Base-by-base conservation (phyloP, 257 asterid species). In the Ocimum tenuiflorum region DNA sequence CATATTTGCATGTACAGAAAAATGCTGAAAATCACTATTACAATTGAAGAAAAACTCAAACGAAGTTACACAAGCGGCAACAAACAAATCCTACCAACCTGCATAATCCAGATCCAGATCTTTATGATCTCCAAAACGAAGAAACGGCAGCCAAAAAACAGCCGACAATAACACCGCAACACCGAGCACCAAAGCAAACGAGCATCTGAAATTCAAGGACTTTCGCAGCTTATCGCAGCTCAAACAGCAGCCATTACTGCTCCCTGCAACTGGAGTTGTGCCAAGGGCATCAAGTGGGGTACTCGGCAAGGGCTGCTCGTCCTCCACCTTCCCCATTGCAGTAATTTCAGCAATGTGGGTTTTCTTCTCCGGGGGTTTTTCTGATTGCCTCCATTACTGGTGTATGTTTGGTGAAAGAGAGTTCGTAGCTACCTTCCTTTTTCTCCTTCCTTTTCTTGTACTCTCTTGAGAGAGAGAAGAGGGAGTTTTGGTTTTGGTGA, bases 301-400 rank as follows among this genome's bases (percentile, higher is more conserved):
- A 81, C 91, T 77, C 3, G 84, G 80, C 66, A 80, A 50, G 70
- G 64, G 41, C 42, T 80, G 79, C 42, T 70, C 95, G 27, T 78
- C 87, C 71, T 85, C 95, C 64, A 60, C 73, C 84, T 88, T 88
- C 22, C 96, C 96, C 96, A 88, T 88, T 74, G 82, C 77, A 53
- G 67, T 8, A 68, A 75, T 31, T 65, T 72, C 76, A 69, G 54
- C 80, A 88, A 86, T 88, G 94, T 65, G 83, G 87, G 82, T 50
- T 75, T 71, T 55, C 59, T 59, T 52, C 60, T 29, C 69, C 69
- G 68, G 52, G 72, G 78, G 74, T 53, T 63, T 54, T 62, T 58
- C 60, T 11, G 60, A 70, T 67, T 69, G 46, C 56, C 80, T 65
- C 82, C 94, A 82, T 67, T 78, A 65, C 78, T 60, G 81, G 75